Evolutionary conservation across 192 early-diverging fungal species (phyloP).

Genomic region (Oehlia diaphana): DNA sequence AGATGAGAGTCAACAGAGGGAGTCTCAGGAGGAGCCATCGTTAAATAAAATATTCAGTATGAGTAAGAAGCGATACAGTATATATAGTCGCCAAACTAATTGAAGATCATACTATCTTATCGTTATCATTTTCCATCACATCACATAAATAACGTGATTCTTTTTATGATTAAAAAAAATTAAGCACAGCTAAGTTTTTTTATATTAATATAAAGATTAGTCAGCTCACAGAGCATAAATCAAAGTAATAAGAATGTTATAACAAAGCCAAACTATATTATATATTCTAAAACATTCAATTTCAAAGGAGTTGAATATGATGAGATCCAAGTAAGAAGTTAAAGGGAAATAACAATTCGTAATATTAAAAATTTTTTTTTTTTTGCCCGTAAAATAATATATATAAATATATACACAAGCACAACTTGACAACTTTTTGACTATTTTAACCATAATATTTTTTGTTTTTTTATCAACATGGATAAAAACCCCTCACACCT

Average conservation of each 20-base stretch:
- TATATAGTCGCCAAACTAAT: too few species aligned
- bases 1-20: not conserved
- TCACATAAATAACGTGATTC: too few species aligned
- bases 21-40: too few species aligned
- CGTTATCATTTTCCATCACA: too few species aligned
- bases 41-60: too few species aligned
- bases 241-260: not conserved
- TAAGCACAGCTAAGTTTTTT: not conserved
- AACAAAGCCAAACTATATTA: not conserved
- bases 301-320: not conserved
- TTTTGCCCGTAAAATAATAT: slow-evolving; percentile 6
- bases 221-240: not conserved
- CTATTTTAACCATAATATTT: not conserved
- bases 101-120: too few species aligned
- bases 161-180: not conserved
- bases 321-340: not conserved
- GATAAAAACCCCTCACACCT: not conserved
- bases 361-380: not conserved
- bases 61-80: too few species aligned
- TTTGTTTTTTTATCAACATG: not conserved
- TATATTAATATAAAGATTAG: not conserved
- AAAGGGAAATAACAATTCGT: not conserved
- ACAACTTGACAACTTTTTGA: slow-evolving; percentile 6
- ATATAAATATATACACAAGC: slow-evolving; percentile 12
- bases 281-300: not conserved